Percentiles rank a stretch among this genome's conserved stretches.
These are phyloP conservation scores for Lanmaoa pseudosensibilis DNA, from an alignment of 768 basidiomycete genomes.

Conservation along the genomic window DNA sequence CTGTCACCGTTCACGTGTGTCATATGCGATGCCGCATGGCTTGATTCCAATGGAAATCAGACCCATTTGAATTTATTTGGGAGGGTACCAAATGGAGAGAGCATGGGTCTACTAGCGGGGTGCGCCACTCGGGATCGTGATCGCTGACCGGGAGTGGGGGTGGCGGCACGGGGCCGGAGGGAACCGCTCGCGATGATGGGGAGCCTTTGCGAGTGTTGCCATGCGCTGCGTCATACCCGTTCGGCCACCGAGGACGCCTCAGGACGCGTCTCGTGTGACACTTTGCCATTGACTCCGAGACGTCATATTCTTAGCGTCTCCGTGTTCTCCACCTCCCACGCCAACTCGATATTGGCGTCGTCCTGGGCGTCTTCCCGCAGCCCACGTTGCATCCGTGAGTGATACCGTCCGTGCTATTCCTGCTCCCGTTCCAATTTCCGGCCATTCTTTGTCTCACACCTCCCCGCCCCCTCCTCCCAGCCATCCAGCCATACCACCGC, in stretches of 20 bases:
- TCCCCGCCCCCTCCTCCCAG: not conserved
- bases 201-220: not conserved
- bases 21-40: constrained; percentile 1
- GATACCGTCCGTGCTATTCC: not conserved
- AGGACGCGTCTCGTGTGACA: constrained; percentile 7
- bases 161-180: not conserved
- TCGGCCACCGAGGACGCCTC: constrained; percentile 7
- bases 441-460: not conserved
- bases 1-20: constrained; percentile 19
- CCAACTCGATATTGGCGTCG: not conserved
- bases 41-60: not conserved
- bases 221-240: not conserved
- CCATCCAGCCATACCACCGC: not conserved
- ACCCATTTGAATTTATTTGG: constrained; percentile 16
- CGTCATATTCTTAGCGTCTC: constrained; percentile 14
- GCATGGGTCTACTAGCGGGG: constrained; percentile 1
- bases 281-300: constrained; percentile 19
- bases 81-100: constrained; percentile 14
- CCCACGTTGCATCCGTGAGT: constrained; percentile 27
- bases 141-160: not conserved
- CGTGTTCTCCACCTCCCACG: constrained; percentile 21
- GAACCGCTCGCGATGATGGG: not conserved
- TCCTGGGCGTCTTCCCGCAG: constrained; percentile 4
- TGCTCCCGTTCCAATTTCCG: not conserved
- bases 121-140: constrained; percentile 1